Evolutionary conservation across 768 basidiomycete species (phyloP), one percentile per base, ranked within the genome.

Genomic region (Asterophora parasitica): DNA sequence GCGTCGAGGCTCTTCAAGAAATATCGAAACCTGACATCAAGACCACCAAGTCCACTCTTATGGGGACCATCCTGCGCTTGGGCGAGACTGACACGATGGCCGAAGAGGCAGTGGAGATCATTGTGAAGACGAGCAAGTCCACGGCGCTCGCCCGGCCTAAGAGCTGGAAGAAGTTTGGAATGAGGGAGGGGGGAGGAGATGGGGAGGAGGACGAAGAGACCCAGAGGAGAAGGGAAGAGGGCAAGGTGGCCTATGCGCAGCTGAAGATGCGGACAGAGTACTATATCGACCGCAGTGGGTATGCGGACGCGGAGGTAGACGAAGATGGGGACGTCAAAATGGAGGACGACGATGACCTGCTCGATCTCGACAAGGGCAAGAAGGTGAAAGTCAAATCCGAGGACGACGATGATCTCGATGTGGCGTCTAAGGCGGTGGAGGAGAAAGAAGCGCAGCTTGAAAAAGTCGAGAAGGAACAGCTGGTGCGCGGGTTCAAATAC

Each of bases 401-500:
- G 15, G 50, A 56, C 38, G 52, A 58, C 13, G 50, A 38, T 46
- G 55, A 60, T 12, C 48, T 57, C 7, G 67, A 65, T 10, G 61
- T 64, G 13, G 54, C 60, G 17, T 23, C 23, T 6, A 50, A 57
- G 31, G 60, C 67, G 33, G n/a, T n/a, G n/a, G 58, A 64, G 17
- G 61, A 62, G 19, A 69, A 72, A 36, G 64, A 66, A 19, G 64
- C 67, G 8, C 63, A 61, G 12, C 48, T 71, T 19, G 75, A 79
- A 57, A 78, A 76, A 50, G 78, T 89, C 5, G 83, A 88, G 61
- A 86, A 85, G 64, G 86, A 90, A 56, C 77, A 92, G 31, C 79
- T 93, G 7, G 72, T 90, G 17, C 70, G 75, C 54, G 92, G 90
- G 1, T 94, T 88, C 72, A 88, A 88, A 66, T 95, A 96, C 58